These are phyloP conservation scores for Maudiozyma bulderi DNA, from an alignment of 805 yeast species.

Conservation along the genomic window DNA sequence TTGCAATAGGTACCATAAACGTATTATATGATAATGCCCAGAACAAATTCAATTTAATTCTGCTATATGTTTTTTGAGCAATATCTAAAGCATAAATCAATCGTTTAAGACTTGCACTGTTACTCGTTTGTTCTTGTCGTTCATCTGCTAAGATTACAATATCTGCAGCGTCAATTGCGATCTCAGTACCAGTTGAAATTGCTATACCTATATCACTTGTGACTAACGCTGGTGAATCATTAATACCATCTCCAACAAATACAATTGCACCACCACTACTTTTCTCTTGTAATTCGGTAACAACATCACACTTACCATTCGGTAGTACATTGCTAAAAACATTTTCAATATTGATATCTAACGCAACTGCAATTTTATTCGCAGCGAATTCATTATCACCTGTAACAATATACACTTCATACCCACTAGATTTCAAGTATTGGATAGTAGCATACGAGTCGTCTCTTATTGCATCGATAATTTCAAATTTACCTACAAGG, in stretches of 20 bases:
- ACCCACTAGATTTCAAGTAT: constrained; percentile 42
- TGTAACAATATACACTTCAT: constrained; percentile 73
- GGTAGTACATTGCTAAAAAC: constrained; percentile 75
- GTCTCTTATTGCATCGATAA: constrained; percentile 57
- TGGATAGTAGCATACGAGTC: constrained; percentile 55
- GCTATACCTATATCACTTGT: constrained; percentile 86
- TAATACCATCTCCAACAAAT: constrained; percentile 95
- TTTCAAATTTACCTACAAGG: constrained; percentile 55
- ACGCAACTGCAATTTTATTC: constrained; percentile 46
- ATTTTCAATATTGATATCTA: constrained; percentile 56
- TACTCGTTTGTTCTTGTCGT: constrained; percentile 12
- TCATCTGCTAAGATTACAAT: constrained; percentile 56
- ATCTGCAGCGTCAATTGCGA: constrained; percentile 96
- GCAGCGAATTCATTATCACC: constrained; percentile 74
- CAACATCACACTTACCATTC: constrained; percentile 59
- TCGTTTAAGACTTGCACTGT: constrained; percentile 33
- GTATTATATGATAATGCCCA: constrained; percentile 83
- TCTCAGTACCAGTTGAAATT: constrained; percentile 85
- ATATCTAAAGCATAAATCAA: constrained; percentile 57
- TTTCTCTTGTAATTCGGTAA: constrained; percentile 42
- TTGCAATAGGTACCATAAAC: constrained; percentile 85
- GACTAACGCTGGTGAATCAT: constrained; percentile 94
- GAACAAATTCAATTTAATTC: constrained; percentile 71
- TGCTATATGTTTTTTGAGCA: constrained; percentile 55
- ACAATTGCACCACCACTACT: constrained; percentile 43